A percentile compares a stretch with the other conserved stretches of the same genome.
These are phyloP conservation scores for Brassica carinata DNA, from an alignment of 345 rosid species.

Conservation along the genomic window DNA sequence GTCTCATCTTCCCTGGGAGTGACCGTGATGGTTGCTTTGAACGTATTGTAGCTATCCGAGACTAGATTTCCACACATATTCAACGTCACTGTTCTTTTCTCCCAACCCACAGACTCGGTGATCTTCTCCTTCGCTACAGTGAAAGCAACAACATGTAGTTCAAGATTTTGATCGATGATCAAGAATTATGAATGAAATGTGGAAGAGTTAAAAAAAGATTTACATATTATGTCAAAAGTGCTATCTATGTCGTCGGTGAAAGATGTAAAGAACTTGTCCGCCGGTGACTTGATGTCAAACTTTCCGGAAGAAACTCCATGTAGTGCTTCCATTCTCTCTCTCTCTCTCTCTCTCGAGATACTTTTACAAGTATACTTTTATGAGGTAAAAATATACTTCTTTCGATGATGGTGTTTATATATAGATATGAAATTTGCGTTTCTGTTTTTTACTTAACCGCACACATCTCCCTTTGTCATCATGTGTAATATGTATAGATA, in stretches of 20 bases:
- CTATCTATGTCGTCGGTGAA: slow-evolving; percentile 8
- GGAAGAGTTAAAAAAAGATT: neutral
- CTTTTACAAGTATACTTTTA: neutral
- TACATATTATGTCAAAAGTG: slow-evolving; percentile 23
- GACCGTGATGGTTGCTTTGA: slow-evolving; percentile 20
- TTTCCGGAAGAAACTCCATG: neutral
- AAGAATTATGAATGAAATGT: slow-evolving; percentile 5
- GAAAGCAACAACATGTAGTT: neutral
- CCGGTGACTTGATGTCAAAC: neutral
- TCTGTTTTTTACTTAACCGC: neutral
- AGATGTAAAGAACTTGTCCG: slow-evolving; percentile 8
- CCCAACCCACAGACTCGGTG: slow-evolving; percentile 12
- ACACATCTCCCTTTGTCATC: slow-evolving; percentile 4
- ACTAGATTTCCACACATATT: slow-evolving; percentile 7
- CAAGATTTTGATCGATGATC: neutral
- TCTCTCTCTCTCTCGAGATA: neutral
- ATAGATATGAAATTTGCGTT: slow-evolving; percentile 12
- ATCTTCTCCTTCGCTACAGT: slow-evolving; percentile 20
- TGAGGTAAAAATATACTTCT: neutral
- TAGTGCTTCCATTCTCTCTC: slow-evolving; percentile 11
- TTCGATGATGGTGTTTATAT: slow-evolving; percentile 1
- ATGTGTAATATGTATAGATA: neutral
- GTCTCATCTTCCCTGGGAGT: neutral
- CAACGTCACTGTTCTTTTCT: slow-evolving; percentile 13
- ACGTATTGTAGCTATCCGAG: slow-evolving; percentile 6